These are phyloP conservation scores for Nakazawaea ishiwadae DNA, from an alignment of 805 yeast genomes.

Conservation along the genomic window DNA sequence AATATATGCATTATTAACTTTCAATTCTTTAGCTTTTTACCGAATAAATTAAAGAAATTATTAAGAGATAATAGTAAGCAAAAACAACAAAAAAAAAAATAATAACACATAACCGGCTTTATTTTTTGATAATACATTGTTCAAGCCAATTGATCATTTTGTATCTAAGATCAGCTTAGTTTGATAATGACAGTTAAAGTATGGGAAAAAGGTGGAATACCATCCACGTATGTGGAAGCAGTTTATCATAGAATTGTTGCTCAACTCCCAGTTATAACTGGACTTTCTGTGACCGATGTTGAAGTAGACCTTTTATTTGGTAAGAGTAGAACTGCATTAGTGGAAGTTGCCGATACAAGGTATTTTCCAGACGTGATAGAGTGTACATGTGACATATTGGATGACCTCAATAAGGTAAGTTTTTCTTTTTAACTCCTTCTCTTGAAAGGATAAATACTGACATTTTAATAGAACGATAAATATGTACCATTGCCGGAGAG, in stretches of 20 bases:
- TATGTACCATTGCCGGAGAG: constrained; percentile 24
- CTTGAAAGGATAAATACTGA: neutral
- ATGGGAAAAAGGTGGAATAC: constrained; percentile 4
- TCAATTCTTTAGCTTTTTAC: no score
- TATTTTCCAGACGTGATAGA: constrained; percentile 27
- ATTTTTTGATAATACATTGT: no score
- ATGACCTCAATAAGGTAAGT: constrained; percentile 22
- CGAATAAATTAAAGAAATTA: no score
- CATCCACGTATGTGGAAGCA: constrained; percentile 22
- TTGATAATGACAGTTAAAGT: constrained; percentile 4
- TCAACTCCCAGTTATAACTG: constrained; percentile 32
- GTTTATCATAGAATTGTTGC: constrained; percentile 29
- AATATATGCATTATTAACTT: no score
- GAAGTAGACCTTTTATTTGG: constrained; percentile 30
- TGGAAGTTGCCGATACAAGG: constrained; percentile 23
- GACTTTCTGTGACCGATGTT: constrained; percentile 28
- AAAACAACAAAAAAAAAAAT: no score
- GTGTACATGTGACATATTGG: constrained; percentile 21
- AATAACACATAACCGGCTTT: no score
- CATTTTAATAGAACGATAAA: constrained; percentile 16
- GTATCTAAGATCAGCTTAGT: no score
- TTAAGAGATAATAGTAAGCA: no score
- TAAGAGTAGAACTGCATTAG: constrained; percentile 28
- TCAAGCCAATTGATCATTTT: neutral
- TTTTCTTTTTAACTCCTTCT: neutral